Conservation (phyloP, 2,329 filamentous ascomycete genomes). For the Fusarium humuli region DNA sequence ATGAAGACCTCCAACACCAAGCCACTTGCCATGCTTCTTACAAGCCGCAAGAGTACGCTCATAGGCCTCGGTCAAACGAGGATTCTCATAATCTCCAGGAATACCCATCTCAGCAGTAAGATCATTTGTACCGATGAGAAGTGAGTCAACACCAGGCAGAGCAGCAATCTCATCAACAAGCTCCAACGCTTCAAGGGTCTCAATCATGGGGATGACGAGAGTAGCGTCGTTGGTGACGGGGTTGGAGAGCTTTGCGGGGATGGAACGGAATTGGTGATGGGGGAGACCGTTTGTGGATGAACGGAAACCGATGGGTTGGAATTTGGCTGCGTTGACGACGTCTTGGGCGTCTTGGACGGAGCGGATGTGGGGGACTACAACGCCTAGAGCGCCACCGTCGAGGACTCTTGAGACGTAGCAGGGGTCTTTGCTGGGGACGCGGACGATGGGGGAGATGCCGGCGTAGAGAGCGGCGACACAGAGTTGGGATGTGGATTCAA, state of each 20-base stretch:
- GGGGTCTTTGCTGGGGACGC: slow-evolving; percentile 43
- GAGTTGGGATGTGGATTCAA: slow-evolving; percentile 49
- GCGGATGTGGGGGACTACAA: slow-evolving; percentile 46
- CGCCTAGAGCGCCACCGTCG: slow-evolving; percentile 43
- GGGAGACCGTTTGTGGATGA: slow-evolving; percentile 43
- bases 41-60: slow-evolving; percentile 53
- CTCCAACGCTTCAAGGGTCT: slow-evolving; percentile 45
- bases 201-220: slow-evolving; percentile 48
- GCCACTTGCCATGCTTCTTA: slow-evolving; percentile 53
- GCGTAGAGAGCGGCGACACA: slow-evolving; percentile 48
- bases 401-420: slow-evolving; percentile 46
- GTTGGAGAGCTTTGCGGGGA: slow-evolving; percentile 38
- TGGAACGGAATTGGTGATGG: slow-evolving; percentile 36
- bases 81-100: slow-evolving; percentile 41
- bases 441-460: slow-evolving; percentile 47
- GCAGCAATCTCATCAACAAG: slow-evolving; percentile 49
- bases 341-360: slow-evolving; percentile 42
- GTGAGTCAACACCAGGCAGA: slow-evolving; percentile 55
- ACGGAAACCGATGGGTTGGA: slow-evolving; percentile 41
- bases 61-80: slow-evolving; percentile 41
- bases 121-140: slow-evolving; percentile 59
- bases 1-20: slow-evolving; percentile 57
- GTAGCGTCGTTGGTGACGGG: slow-evolving; percentile 41
- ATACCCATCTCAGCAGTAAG: slow-evolving; percentile 57
- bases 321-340: slow-evolving; percentile 45